Conservation (phyloP, 257 asterid genomes). For the Cruciata laevipes region DNA sequence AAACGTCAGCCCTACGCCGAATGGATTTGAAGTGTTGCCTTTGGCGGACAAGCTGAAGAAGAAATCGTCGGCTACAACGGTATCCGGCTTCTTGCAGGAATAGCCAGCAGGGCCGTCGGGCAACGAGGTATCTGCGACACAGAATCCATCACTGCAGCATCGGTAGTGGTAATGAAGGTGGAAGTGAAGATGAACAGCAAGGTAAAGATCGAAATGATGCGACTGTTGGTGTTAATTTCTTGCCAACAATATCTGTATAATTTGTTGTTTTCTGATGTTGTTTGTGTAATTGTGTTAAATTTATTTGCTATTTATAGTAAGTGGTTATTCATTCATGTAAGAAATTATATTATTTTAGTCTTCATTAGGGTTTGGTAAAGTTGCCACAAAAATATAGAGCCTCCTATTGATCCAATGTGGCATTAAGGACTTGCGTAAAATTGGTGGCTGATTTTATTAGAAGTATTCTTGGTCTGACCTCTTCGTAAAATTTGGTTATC, state of each 20-base stretch:
- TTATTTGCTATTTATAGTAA: background rate
- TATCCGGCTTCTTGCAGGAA: constrained; percentile 56
- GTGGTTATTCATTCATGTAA: no score
- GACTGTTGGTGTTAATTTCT: background rate
- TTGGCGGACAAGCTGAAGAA: constrained; percentile 43
- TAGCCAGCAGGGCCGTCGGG: constrained; percentile 58
- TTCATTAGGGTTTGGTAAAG: no score
- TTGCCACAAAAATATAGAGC: background rate
- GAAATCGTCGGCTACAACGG: constrained; percentile 48
- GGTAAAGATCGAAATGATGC: constrained; percentile 15
- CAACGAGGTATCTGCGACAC: constrained; percentile 61
- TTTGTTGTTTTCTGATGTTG: background rate
- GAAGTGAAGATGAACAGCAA: background rate
- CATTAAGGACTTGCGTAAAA: no score
- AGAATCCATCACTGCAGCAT: constrained; percentile 57
- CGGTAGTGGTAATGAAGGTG: background rate
- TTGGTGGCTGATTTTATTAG: no score
- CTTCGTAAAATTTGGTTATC: no score
- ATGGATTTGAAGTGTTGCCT: constrained; percentile 67
- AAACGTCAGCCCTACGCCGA: constrained; percentile 54
- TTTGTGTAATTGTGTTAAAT: background rate
- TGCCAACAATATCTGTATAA: no score
- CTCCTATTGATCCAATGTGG: no score
- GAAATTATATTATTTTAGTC: no score
- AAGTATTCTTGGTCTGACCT: no score